A percentile compares a stretch with the other conserved stretches of the same genome.
phyloP scores from a whole-genome alignment of 140 eudicot species.

The Senecio squalidus region DNA sequence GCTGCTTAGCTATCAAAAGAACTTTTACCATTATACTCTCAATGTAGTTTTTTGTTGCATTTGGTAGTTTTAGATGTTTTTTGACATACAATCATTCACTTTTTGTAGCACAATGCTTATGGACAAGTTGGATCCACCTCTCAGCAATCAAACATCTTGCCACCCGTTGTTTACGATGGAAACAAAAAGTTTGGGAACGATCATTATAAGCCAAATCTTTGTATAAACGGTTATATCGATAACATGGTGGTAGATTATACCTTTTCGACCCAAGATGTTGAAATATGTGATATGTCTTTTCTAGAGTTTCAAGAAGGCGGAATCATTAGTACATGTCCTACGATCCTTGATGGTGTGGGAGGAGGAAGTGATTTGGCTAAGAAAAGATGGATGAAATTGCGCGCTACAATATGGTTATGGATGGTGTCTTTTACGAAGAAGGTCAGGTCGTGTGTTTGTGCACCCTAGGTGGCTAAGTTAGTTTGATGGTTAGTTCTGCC shows the following conservation, averaged over 20 bases:
- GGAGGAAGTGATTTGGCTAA: background rate
- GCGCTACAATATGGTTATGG: background rate
- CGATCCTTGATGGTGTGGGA: background rate
- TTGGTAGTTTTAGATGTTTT: too few species aligned
- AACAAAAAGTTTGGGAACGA: background rate
- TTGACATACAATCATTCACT: too few species aligned
- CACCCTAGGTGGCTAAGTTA: background rate
- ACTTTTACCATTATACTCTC: background rate
- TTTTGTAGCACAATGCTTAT: background rate
- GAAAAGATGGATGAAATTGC: background rate
- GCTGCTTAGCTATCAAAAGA: background rate
- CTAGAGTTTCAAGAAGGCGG: background rate
- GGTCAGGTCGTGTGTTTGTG: background rate
- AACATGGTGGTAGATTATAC: background rate
- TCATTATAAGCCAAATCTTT: slow-evolving; percentile 4
- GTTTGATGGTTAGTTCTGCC: background rate
- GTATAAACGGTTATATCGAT: background rate
- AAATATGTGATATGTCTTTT: background rate
- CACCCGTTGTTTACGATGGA: background rate
- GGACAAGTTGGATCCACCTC: background rate
- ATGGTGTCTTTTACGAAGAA: background rate
- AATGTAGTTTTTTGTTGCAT: too few species aligned
- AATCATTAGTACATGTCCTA: background rate
- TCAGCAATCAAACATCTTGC: background rate
- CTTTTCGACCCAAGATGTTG: background rate